Percentiles rank a stretch among this genome's conserved stretches.
Evolutionary conservation across 1,139 yeast genomes (phyloP).

Genomic region (Kurtzmaniella natalensis): DNA sequence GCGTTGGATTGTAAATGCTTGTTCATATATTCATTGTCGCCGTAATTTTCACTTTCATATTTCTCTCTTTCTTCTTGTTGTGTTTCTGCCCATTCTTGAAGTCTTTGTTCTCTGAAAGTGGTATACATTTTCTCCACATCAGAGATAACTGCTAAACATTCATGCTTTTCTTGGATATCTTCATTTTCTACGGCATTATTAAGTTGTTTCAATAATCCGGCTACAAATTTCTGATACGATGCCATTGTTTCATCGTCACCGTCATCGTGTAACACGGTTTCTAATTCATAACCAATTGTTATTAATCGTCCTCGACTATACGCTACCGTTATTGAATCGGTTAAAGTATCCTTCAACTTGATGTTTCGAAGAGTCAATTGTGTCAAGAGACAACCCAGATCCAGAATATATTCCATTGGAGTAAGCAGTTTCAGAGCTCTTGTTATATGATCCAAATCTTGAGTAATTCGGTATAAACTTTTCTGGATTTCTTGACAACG

Average conservation of each 20-base stretch:
- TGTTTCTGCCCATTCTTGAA: conserved; percentile 15
- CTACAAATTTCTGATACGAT: conserved; percentile 50
- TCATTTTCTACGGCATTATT: conserved; percentile 45
- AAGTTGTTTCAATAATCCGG: conserved; percentile 47
- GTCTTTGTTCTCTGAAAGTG: conserved; percentile 36
- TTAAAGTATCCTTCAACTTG: conserved; percentile 42
- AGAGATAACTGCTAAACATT: conserved; percentile 55
- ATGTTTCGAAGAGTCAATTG: conserved; percentile 47
- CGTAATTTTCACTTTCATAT: conserved; percentile 5
- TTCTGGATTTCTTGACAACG: conserved; percentile 46
- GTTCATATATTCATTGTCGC: conserved; percentile 9
- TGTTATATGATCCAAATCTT: conserved; percentile 46
- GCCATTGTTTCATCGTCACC: conserved; percentile 28
- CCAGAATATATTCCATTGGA: conserved; percentile 48
- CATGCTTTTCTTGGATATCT: conserved; percentile 49
- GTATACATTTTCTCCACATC: conserved; percentile 65
- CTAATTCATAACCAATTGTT: conserved; percentile 52
- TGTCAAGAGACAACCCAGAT: conserved; percentile 55
- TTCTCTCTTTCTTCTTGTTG: conserved; percentile 8
- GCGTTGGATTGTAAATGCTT: background rate
- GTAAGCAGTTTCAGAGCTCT: conserved; percentile 35
- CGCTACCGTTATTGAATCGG: conserved; percentile 49
- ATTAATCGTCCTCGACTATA: conserved; percentile 56
- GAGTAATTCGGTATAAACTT: conserved; percentile 35
- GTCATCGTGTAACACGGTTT: conserved; percentile 30